These are phyloP conservation scores for Calonectria henricotiae DNA, from an alignment of 2,329 filamentous ascomycete genomes.

Conservation along the genomic window DNA sequence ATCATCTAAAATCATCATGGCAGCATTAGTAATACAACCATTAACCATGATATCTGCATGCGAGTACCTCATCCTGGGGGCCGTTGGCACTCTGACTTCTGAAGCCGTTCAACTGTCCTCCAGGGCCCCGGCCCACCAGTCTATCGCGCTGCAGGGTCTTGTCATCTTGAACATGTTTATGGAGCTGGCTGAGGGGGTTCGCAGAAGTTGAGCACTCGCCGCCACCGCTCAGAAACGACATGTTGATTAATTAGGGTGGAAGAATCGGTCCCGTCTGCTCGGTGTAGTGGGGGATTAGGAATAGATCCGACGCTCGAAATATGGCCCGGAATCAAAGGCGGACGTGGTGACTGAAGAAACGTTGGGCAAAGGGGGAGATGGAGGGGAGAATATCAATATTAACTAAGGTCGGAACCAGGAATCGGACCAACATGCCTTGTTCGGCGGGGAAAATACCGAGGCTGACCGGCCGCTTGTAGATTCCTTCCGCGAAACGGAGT, in stretches of 20 bases:
- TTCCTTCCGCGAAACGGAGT: slow-evolving; percentile 33
- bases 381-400: slow-evolving; percentile 20
- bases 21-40: slow-evolving; percentile 53
- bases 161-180: slow-evolving; percentile 97
- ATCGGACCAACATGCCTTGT: slow-evolving; percentile 32
- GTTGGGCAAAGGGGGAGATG: slow-evolving; percentile 12
- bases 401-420: slow-evolving; percentile 26
- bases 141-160: slow-evolving; percentile 94
- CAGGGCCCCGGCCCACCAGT: slow-evolving; percentile 82
- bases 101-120: slow-evolving; percentile 82
- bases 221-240: slow-evolving; percentile 96
- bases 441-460: slow-evolving; percentile 54
- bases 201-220: slow-evolving; percentile 97
- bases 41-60: slow-evolving; percentile 15
- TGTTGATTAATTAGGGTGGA: slow-evolving; percentile 60
- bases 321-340: not conserved
- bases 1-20: slow-evolving; percentile 77
- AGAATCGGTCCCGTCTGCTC: slow-evolving; percentile 33
- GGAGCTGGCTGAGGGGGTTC: slow-evolving; percentile 97
- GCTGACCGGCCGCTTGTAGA: slow-evolving; percentile 44
- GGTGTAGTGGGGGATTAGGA: slow-evolving; percentile 4
- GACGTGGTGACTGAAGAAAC: not conserved
- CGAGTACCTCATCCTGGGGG: slow-evolving; percentile 80
- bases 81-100: slow-evolving; percentile 79
- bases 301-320: slow-evolving; percentile 19